Evolutionary conservation across 805 yeast species (phyloP).

Genomic region (Candida pseudofarinosa): DNA sequence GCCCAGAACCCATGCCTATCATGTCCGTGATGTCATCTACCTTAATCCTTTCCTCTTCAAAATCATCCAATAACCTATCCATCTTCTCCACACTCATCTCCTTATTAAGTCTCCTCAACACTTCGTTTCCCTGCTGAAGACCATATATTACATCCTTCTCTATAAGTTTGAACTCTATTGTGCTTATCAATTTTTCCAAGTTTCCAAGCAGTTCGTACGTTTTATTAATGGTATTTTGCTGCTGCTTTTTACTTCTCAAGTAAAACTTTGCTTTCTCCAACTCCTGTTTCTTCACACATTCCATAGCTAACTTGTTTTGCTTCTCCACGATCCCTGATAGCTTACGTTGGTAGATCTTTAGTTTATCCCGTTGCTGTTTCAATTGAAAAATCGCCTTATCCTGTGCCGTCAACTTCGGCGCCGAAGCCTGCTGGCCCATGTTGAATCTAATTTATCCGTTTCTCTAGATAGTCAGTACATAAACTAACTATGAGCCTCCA

Average conservation of each 20-base stretch:
- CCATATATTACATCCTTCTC: constrained; percentile 85
- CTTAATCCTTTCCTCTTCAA: constrained; percentile 74
- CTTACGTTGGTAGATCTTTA: constrained; percentile 65
- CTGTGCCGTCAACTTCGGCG: constrained; percentile 69
- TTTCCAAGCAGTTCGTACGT: constrained; percentile 77
- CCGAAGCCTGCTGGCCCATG: constrained; percentile 42
- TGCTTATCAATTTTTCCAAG: constrained; percentile 71
- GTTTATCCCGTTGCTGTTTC: constrained; percentile 82
- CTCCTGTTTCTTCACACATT: constrained; percentile 50
- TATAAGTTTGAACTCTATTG: constrained; percentile 83
- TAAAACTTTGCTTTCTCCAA: constrained; percentile 63
- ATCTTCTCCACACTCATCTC: constrained; percentile 77
- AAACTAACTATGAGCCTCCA: not conserved
- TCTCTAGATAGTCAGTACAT: not conserved
- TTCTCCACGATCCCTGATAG: constrained; percentile 53
- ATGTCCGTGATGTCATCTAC: constrained; percentile 69
- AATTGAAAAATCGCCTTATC: constrained; percentile 84
- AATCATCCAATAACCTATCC: constrained; percentile 80
- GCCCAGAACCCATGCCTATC: constrained; percentile 38
- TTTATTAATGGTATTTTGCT: constrained; percentile 62
- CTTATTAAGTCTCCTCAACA: constrained; percentile 67
- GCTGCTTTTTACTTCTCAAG: constrained; percentile 75
- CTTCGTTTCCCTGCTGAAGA: constrained; percentile 72
- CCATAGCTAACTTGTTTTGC: constrained; percentile 60
- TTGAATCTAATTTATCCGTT: not conserved